Base-by-base conservation (phyloP, 1,139 yeast genomes). In the Blastobotrys ciferrii region DNA sequence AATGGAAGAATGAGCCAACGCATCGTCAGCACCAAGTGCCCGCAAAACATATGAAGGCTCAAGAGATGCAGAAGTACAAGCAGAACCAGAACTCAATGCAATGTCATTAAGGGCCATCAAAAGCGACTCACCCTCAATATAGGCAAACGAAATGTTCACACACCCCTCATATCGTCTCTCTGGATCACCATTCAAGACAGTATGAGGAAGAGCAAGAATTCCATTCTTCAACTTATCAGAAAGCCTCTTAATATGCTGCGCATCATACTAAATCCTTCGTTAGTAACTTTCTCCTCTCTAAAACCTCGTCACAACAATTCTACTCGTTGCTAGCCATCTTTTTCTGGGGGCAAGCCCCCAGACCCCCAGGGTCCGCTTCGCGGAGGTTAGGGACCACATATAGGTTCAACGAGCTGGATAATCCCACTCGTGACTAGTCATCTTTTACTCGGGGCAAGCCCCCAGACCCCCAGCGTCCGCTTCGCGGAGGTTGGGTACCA, bases 21-120 rank as follows among this genome's bases (percentile, higher is more conserved):
- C 98, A 65, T 92, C 99, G 68, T 92, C 98, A 18, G 96, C 96
- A 47, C 99, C 99, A 47, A 92, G 75, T 0, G 98, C 98, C 61
- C 92, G 95, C 62, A 92, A 77, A 35, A 92, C 99, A 62, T 92
- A 92, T 2, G 96, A 87, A 23, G 99, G 99, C 69, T 92, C 99
- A 62, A 92, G 78, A 5, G 98, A 91, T 0, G 98, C 98, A 32
- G 98, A 91, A 4, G 99, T 92, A 76, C 99, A 92, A 2, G 98
- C 98, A n/a, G 97, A 88, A 32, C 98, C 98, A 2, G 96, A 87
- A 53, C 95, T 85, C 58, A 92, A 77, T 0, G 98, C 98, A 64
- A 92, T 88, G 67, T 92, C 98, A 53, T 92, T 91, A 64, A 92
- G 79, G 1, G 98, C 98, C 99, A 92, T 92, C 61, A 92, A 75